These are phyloP conservation scores for Boletus reticulatus DNA, from an alignment of 768 basidiomycete genomes.

Conservation along the genomic window DNA sequence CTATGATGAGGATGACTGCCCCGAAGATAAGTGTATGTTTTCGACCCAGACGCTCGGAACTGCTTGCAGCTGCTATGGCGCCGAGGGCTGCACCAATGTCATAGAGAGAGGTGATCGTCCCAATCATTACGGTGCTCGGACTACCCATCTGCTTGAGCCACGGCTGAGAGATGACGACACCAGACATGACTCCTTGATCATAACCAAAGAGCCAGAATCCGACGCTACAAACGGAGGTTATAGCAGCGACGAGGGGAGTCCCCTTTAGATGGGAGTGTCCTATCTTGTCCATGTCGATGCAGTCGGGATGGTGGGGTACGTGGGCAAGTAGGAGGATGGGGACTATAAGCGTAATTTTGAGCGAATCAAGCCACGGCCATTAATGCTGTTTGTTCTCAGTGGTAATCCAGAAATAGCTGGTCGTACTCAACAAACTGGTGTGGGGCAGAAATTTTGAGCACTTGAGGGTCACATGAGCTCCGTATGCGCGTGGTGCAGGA, in stretches of 20 bases:
- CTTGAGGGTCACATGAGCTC: no score
- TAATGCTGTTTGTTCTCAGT: neutral
- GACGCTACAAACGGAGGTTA: constrained; percentile 16
- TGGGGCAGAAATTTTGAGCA: no score
- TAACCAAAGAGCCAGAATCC: constrained; percentile 18
- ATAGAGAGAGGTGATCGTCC: constrained; percentile 16
- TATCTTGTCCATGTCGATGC: neutral
- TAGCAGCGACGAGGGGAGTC: constrained; percentile 8
- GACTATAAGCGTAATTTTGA: no score
- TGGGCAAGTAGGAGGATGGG: neutral
- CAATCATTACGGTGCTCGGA: constrained; percentile 15
- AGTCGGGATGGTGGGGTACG: neutral
- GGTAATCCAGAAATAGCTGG: neutral
- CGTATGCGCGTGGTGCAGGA: no score
- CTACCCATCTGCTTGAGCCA: constrained; percentile 15
- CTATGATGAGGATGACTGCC: neutral
- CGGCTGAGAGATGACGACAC: constrained; percentile 9
- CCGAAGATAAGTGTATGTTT: constrained; percentile 9
- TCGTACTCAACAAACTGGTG: no score
- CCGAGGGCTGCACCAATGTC: constrained; percentile 15
- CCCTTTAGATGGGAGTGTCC: constrained; percentile 5
- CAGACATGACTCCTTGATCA: constrained; percentile 18
- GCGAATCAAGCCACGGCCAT: neutral
- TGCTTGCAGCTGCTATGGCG: constrained; percentile 12
- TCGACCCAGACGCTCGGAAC: constrained; percentile 11